Evolutionary conservation across 225 moss, liverwort and hornwort genomes (phyloP).

Genomic region (Sphagnum contortum): DNA sequence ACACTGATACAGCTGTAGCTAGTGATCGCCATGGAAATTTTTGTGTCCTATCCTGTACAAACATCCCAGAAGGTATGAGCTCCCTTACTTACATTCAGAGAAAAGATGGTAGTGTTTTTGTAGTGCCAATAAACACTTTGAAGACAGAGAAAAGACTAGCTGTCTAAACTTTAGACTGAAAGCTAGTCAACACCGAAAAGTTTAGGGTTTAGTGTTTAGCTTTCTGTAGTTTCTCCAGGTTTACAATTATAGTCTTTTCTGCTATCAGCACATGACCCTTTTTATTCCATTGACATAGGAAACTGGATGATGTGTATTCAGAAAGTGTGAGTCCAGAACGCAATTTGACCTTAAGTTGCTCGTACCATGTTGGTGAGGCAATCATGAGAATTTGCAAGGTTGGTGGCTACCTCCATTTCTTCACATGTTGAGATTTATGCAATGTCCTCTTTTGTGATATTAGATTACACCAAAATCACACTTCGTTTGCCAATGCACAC

Average conservation of each 20-base stretch:
- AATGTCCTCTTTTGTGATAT: background rate
- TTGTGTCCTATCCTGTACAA: conserved; percentile 60
- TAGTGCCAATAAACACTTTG: no score
- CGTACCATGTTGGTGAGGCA: conserved; percentile 90
- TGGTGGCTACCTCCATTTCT: background rate
- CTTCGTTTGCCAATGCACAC: no score
- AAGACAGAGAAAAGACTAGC: no score
- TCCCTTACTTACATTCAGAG: background rate
- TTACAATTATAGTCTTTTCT: no score
- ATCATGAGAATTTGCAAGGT: conserved; percentile 85
- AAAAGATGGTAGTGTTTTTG: no score
- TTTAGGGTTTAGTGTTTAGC: no score
- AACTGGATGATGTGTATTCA: conserved; percentile 14
- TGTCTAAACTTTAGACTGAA: no score
- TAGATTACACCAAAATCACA: no score
- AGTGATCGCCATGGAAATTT: conserved; percentile 85
- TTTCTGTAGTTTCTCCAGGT: no score
- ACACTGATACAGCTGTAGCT: conserved; percentile 72
- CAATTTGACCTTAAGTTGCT: conserved; percentile 73
- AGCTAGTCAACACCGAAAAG: no score
- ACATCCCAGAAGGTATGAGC: conserved; percentile 53
- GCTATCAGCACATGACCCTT: no score
- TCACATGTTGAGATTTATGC: background rate
- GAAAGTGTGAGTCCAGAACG: conserved; percentile 85
- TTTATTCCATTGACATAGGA: no score